Percentiles rank a stretch among this genome's conserved stretches.
These are phyloP conservation scores for Sanghuangporus sanghuang DNA, from an alignment of 1,284 basidiomycete species.

Conservation along the genomic window DNA sequence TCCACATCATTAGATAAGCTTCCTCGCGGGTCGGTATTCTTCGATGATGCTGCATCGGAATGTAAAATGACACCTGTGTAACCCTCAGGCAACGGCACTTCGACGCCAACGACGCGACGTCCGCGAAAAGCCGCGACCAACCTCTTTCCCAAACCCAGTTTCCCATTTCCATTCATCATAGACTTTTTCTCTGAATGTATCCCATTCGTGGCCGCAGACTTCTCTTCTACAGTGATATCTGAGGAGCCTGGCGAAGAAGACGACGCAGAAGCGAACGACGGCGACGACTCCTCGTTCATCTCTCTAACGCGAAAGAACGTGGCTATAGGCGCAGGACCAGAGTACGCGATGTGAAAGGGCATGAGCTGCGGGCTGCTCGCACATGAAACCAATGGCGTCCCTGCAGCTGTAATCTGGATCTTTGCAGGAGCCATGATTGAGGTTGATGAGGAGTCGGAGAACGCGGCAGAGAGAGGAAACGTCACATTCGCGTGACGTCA, in stretches of 20 bases:
- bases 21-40: constrained; percentile 19
- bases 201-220: not conserved
- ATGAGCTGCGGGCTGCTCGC: constrained; percentile 39
- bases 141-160: constrained; percentile 30
- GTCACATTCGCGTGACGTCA: not conserved
- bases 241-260: not conserved
- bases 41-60: constrained; percentile 22
- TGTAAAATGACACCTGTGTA: constrained; percentile 62
- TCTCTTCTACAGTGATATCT: not conserved
- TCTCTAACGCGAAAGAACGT: constrained; percentile 62
- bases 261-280: constrained; percentile 23
- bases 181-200: not conserved
- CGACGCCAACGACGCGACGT: constrained; percentile 59
- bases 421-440: not conserved
- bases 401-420: not conserved
- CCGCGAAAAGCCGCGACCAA: constrained; percentile 68
- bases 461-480: not conserved
- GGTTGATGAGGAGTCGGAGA: not conserved
- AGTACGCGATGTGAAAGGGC: constrained; percentile 73
- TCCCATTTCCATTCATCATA: not conserved
- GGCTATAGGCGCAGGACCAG: constrained; percentile 65
- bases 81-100: constrained; percentile 55
- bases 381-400: not conserved
- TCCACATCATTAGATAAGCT: not conserved
- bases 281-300: constrained; percentile 28